These are phyloP conservation scores for Saccharomyces pastorianus DNA, from an alignment of 1,139 yeast genomes.

Conservation along the genomic window DNA sequence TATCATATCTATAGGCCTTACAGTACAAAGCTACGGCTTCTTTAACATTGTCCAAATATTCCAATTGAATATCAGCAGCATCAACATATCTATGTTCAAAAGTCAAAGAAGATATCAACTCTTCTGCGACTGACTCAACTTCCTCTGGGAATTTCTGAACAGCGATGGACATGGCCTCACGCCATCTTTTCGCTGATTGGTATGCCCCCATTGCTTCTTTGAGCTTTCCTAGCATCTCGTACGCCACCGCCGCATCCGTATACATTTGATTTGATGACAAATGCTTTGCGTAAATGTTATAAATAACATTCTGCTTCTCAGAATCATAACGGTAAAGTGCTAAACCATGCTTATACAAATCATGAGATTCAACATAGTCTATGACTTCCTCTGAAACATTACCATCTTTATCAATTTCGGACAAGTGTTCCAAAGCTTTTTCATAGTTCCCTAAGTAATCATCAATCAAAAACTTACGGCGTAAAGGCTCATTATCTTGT, in stretches of 20 bases:
- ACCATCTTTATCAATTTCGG: constrained; percentile 40
- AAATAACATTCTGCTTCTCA: constrained; percentile 47
- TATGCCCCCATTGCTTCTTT: constrained; percentile 64
- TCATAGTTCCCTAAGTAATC: constrained; percentile 59
- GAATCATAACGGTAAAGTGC: constrained; percentile 51
- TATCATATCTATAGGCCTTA: constrained; percentile 66
- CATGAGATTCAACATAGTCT: constrained; percentile 64
- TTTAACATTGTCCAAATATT: constrained; percentile 51
- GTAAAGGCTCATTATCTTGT: constrained; percentile 55
- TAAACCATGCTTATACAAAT: constrained; percentile 65
- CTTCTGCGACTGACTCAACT: constrained; percentile 43
- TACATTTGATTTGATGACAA: constrained; percentile 49
- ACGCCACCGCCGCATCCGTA: constrained; percentile 68
- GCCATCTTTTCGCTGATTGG: constrained; percentile 69
- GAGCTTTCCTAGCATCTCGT: constrained; percentile 54
- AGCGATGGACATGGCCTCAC: constrained; percentile 65
- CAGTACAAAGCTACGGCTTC: constrained; percentile 64
- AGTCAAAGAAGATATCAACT: constrained; percentile 49
- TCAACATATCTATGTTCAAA: constrained; percentile 71
- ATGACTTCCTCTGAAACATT: constrained; percentile 51
- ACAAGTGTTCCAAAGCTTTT: constrained; percentile 62
- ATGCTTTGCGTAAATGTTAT: constrained; percentile 54
- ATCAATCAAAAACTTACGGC: constrained; percentile 74
- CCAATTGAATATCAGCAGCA: constrained; percentile 72
- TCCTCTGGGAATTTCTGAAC: constrained; percentile 35